Evolutionary conservation across 768 basidiomycete genomes (phyloP).

Genomic region (Boletales sp.): DNA sequence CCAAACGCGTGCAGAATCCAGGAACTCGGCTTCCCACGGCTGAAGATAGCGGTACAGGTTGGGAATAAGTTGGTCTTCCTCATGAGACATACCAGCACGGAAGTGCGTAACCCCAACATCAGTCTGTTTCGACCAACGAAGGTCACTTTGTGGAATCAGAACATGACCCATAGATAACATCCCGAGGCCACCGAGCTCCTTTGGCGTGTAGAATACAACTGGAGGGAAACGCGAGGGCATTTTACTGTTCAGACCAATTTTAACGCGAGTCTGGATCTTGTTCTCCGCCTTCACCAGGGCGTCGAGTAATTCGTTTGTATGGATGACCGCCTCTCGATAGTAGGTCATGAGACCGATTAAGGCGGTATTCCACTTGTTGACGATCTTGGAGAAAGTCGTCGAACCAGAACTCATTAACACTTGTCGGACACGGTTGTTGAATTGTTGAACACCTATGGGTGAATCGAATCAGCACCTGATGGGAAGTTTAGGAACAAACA

Average conservation of each 20-base stretch:
- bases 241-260: constrained; percentile 98
- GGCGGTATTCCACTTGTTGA: constrained; percentile 97
- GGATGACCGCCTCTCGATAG: constrained; percentile 96
- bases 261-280: constrained; percentile 99
- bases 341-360: constrained; percentile 97
- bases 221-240: constrained; percentile 99
- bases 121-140: constrained; percentile 98
- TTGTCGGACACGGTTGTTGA: constrained; percentile 96
- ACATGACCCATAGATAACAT: constrained; percentile 99
- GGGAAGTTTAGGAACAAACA: no score
- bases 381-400: constrained; percentile 98
- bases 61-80: constrained; percentile 92
- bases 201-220: constrained; percentile 93
- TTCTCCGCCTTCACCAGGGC: constrained; percentile 98
- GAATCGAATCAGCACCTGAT: constrained; percentile 1
- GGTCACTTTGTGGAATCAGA: constrained; percentile 94
- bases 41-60: constrained; percentile 96
- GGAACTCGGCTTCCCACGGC: constrained; percentile 96
- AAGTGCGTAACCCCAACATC: constrained; percentile 98
- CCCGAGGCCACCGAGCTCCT: constrained; percentile 97
- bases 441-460: constrained; percentile 77
- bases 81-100: constrained; percentile 98
- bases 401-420: constrained; percentile 99
- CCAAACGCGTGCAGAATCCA: constrained; percentile 99
- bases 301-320: constrained; percentile 95